These are phyloP conservation scores for Alternaria sp. DNA, from an alignment of 2,329 filamentous ascomycete species.

Conservation along the genomic window DNA sequence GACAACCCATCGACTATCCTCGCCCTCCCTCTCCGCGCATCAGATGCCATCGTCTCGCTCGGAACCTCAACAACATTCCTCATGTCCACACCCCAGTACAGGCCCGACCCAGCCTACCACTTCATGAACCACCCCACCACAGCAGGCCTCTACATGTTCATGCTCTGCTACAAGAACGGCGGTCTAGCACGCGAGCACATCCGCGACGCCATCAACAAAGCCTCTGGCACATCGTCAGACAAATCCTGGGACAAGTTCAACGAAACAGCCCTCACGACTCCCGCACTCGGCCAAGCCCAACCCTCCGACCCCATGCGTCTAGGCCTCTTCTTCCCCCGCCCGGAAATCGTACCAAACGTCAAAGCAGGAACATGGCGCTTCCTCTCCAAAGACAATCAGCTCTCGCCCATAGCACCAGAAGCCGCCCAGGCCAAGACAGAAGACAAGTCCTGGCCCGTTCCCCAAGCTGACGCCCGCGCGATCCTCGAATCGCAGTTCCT, in stretches of 20 bases:
- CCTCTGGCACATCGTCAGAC: constrained; percentile 47
- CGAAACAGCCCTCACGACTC: constrained; percentile 70
- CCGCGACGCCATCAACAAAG: constrained; percentile 77
- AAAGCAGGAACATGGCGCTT: constrained; percentile 87
- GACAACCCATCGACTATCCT: constrained; percentile 97
- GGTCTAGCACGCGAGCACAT: constrained; percentile 90
- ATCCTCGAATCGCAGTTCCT: constrained; percentile 97
- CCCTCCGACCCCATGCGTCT: constrained; percentile 74
- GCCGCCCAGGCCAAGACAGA: constrained; percentile 56
- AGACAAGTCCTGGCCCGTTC: constrained; percentile 59
- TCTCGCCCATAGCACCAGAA: constrained; percentile 52
- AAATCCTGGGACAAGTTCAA: constrained; percentile 85
- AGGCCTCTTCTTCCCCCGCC: constrained; percentile 93
- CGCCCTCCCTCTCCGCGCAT: constrained; percentile 82
- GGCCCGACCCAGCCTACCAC: constrained; percentile 89
- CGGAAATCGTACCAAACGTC: constrained; percentile 95
- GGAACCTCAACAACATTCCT: constrained; percentile 97
- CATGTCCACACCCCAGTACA: constrained; percentile 94
- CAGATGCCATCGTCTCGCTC: constrained; percentile 93
- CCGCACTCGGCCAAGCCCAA: constrained; percentile 69
- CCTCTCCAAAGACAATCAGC: constrained; percentile 63
- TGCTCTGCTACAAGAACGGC: constrained; percentile 99
- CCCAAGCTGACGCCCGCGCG: constrained; percentile 75
- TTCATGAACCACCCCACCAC: constrained; percentile 99
- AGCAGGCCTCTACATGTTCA: constrained; percentile 95